phyloP scores from a whole-genome alignment of 257 asterid species.

The Lycium ferocissimum region DNA sequence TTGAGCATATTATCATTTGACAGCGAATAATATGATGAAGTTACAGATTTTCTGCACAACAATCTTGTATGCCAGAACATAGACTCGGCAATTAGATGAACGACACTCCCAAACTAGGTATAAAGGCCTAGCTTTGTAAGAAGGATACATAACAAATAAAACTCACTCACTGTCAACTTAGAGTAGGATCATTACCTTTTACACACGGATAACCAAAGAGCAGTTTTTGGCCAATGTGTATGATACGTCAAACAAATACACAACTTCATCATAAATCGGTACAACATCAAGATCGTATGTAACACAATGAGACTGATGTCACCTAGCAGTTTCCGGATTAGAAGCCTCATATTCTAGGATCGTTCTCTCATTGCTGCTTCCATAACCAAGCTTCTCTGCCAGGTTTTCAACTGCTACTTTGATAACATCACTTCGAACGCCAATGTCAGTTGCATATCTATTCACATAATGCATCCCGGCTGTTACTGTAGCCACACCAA shows the following conservation, averaged over 20 bases:
- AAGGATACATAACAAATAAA: too few relatives aligned
- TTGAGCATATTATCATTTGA: too few relatives aligned
- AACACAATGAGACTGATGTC: slow-evolving; percentile 35
- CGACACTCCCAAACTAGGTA: background rate
- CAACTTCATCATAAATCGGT: background rate
- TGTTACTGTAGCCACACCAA: slow-evolving; percentile 79
- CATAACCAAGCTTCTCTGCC: slow-evolving; percentile 68
- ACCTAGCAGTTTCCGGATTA: slow-evolving; percentile 38
- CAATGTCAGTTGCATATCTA: slow-evolving; percentile 87
- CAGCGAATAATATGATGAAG: background rate
- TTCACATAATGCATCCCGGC: slow-evolving; percentile 94
- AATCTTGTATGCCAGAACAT: background rate
- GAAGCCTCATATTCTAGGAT: slow-evolving; percentile 33
- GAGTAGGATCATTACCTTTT: background rate
- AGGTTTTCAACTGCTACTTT: slow-evolving; percentile 89
- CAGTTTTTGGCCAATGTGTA: slow-evolving; percentile 17
- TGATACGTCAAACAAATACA: background rate
- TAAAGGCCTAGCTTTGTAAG: too few relatives aligned
- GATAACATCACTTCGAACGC: slow-evolving; percentile 74
- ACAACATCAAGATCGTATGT: background rate
- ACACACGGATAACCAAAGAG: background rate
- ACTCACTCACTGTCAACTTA: background rate
- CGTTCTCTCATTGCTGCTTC: slow-evolving; percentile 37
- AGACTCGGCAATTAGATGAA: background rate
- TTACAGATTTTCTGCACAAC: background rate